Evolutionary conservation across 2,329 filamentous ascomycete species (phyloP).

Genomic region (Boeremia lycopersici): DNA sequence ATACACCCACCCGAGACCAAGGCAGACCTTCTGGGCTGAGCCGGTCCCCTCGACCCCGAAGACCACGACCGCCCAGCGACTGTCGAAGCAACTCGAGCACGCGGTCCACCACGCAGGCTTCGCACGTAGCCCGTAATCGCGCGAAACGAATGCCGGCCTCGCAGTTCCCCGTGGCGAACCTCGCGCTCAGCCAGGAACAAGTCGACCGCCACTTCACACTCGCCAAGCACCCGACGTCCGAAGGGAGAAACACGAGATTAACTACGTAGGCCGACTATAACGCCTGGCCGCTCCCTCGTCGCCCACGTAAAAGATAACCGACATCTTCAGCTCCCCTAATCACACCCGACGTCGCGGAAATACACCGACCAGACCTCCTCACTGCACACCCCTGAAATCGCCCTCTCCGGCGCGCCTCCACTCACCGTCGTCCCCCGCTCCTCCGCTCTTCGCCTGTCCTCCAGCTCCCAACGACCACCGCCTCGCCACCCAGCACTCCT

Average conservation of each 20-base stretch:
- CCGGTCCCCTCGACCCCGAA: conserved; percentile 62
- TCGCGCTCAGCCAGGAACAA: conserved; percentile 64
- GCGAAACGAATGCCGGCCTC: not conserved
- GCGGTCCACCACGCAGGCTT: conserved; percentile 58
- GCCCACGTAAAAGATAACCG: conserved; percentile 56
- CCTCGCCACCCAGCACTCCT: conserved; percentile 62
- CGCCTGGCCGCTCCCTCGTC: conserved; percentile 47
- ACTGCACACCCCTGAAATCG: conserved; percentile 56
- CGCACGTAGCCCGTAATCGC: conserved; percentile 17
- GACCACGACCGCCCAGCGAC: conserved; percentile 59
- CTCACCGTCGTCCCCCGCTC: conserved; percentile 62
- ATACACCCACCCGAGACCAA: conserved; percentile 57
- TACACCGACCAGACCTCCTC: conserved; percentile 51
- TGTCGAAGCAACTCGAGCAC: conserved; percentile 62
- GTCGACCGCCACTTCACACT: conserved; percentile 67
- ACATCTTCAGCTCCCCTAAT: conserved; percentile 68
- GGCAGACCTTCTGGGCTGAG: conserved; percentile 59
- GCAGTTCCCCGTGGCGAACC: conserved; percentile 68
- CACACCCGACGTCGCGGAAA: conserved; percentile 61
- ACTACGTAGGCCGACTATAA: conserved; percentile 61
- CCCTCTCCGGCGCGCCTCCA: conserved; percentile 57
- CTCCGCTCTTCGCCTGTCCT: conserved; percentile 66
- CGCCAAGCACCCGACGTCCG: conserved; percentile 61
- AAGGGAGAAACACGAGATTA: conserved; percentile 62
- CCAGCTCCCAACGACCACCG: conserved; percentile 64